phyloP scores from a whole-genome alignment of 2,329 filamentous ascomycete species.

The Cladosporium sphaerospermum region DNA sequence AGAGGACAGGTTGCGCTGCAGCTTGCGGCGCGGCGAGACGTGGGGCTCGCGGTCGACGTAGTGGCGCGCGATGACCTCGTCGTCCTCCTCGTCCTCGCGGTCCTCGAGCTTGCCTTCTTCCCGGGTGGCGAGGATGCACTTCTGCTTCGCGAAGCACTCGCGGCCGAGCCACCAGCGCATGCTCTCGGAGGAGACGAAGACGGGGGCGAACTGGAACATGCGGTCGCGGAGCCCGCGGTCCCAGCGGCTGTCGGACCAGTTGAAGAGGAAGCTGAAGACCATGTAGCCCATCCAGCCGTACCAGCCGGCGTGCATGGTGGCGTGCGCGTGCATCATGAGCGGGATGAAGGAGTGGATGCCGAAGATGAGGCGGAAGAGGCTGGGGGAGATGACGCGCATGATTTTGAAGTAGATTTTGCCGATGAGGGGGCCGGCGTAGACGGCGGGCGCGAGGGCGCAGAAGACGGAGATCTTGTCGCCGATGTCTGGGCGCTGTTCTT shows the following conservation, averaged over 20 bases:
- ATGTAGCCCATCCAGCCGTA: constrained; percentile 82
- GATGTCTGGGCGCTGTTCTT: constrained; percentile 80
- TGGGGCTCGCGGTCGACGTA: constrained; percentile 26
- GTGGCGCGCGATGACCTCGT: constrained; percentile 33
- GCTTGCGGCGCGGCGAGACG: constrained; percentile 22
- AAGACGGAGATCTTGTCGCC: constrained; percentile 81
- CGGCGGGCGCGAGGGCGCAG: constrained; percentile 83
- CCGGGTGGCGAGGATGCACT: constrained; percentile 76
- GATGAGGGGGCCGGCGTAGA: constrained; percentile 80
- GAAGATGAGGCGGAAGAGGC: constrained; percentile 73
- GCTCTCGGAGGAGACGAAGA: constrained; percentile 80
- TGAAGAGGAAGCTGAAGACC: constrained; percentile 83
- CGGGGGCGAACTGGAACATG: constrained; percentile 87
- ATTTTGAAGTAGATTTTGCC: constrained; percentile 88
- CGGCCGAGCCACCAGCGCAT: constrained; percentile 95
- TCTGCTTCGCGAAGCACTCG: constrained; percentile 77
- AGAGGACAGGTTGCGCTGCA: constrained; percentile 26
- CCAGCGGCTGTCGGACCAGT: constrained; percentile 81
- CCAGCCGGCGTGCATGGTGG: constrained; percentile 54
- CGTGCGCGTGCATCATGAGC: constrained; percentile 82
- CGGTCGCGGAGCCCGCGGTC: constrained; percentile 70
- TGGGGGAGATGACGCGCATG: constrained; percentile 72
- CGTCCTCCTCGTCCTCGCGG: constrained; percentile 39
- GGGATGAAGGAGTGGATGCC: constrained; percentile 93
- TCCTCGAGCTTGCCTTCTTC: constrained; percentile 62